A percentile compares a stretch with the other conserved stretches of the same genome.
Conservation (phyloP, 441 rosid genomes). For the Manihot esculenta region DNA sequence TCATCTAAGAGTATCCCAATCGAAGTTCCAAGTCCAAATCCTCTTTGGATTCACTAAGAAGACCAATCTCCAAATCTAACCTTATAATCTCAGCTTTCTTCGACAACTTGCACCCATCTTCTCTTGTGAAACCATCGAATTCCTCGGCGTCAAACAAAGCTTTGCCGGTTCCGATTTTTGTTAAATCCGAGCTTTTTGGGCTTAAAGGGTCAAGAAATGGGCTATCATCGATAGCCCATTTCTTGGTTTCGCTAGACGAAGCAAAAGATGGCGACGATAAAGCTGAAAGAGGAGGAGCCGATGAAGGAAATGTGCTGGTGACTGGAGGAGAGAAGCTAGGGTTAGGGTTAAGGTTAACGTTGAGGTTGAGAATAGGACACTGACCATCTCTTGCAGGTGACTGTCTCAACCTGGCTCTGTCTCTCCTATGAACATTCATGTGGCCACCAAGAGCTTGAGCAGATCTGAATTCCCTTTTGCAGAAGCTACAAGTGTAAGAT, state of each 20-base stretch:
- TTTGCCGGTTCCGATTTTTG: conserved; percentile 23
- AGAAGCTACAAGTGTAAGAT: conserved; percentile 77
- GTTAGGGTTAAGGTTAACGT: conserved; percentile 69
- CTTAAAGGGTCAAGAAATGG: conserved; percentile 28
- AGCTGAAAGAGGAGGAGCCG: conserved; percentile 43
- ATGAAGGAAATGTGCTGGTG: conserved; percentile 19
- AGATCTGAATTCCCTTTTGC: conserved; percentile 83
- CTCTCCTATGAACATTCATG: conserved; percentile 95
- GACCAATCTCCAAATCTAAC: conserved; percentile 76
- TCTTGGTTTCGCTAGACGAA: conserved; percentile 39
- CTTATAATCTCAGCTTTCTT: conserved; percentile 48
- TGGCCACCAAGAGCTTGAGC: conserved; percentile 99
- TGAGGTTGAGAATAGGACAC: conserved; percentile 36
- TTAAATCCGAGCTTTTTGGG: conserved; percentile 30
- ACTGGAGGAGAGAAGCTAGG: conserved; percentile 43
- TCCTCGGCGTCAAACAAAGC: conserved; percentile 15
- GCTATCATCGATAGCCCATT: conserved; percentile 27
- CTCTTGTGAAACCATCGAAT: conserved; percentile 11
- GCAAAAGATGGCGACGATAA: conserved; percentile 38
- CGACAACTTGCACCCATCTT: conserved; percentile 37
- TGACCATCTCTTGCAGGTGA: conserved; percentile 46
- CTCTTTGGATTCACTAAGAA: conserved; percentile 47
- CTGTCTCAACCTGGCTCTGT: conserved; percentile 78
- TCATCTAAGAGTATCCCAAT: conserved; percentile 57
- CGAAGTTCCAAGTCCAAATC: conserved; percentile 94